Conservation (phyloP, 1,284 basidiomycete species). For the Volvariella surrecta region DNA sequence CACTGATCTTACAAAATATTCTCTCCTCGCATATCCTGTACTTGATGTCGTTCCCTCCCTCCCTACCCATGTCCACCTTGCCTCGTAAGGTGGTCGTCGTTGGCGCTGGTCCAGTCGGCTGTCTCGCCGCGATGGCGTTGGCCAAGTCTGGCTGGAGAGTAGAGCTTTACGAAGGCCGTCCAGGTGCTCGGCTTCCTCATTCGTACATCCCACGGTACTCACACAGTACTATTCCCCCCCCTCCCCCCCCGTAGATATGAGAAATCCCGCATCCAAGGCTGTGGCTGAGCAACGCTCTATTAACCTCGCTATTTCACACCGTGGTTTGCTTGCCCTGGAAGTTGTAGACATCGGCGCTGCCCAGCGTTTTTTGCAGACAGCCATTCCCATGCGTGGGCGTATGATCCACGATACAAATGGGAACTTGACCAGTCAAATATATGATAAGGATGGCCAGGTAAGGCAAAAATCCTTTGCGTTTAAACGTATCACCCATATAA, state of each 20-base stretch:
- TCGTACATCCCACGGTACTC: constrained; percentile 12
- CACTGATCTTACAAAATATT: too few relatives aligned
- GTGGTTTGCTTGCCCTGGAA: constrained; percentile 83
- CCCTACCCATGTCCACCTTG: constrained; percentile 2
- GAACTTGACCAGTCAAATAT: constrained; percentile 71
- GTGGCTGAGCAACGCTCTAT: constrained; percentile 76
- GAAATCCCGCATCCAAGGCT: constrained; percentile 58
- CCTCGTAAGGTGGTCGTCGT: constrained; percentile 49
- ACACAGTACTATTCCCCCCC: constrained; percentile 11
- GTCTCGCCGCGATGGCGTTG: constrained; percentile 81
- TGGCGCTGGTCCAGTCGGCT: constrained; percentile 94
- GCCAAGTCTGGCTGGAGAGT: constrained; percentile 87
- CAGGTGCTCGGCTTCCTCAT: constrained; percentile 40
- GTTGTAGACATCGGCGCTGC: constrained; percentile 72
- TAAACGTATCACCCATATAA: too few relatives aligned
- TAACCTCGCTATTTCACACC: constrained; percentile 92
- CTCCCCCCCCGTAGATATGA: constrained; percentile 45
- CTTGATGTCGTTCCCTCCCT: neutral
- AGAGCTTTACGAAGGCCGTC: constrained; percentile 81
- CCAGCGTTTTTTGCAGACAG: constrained; percentile 66
- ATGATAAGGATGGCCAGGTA: constrained; percentile 84
- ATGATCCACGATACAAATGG: constrained; percentile 87
- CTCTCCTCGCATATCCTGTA: too few relatives aligned
- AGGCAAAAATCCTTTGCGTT: too few relatives aligned
- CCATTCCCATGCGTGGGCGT: constrained; percentile 90